Base-by-base conservation (phyloP, 1,139 yeast species). In the Meyerozyma guilliermondii region DNA sequence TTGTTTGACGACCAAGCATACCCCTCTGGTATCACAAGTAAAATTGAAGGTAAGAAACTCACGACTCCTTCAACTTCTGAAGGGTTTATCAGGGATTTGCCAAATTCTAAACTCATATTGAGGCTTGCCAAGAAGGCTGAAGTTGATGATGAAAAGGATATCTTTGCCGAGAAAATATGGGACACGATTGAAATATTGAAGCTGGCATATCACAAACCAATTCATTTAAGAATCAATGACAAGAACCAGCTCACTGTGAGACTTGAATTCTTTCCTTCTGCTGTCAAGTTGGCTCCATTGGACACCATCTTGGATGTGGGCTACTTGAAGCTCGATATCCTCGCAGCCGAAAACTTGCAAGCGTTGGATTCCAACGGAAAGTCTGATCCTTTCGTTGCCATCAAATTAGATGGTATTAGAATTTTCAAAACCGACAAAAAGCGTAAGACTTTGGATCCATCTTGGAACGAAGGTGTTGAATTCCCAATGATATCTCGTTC, bases 281-380 rank as follows among this genome's bases (percentile, higher is more conserved):
- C 76, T 0, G 70, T 70, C 35, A 68, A 73, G 45, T 62, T 83
- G 49, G 75, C 80, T 31, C 74, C 78, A 17, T 62, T 74, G 34
- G 92, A 84, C 54, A 74, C 85, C 7, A 73, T 83, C 45, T 60
- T 71, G 51, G 91, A 85, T 58, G 84, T 87, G 28, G 94, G 94
- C 52, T 52, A 66, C 13, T 59, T 84, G 42, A 68, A 71, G 42
- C 60, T 85, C 51, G 81, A 79, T 36, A 64, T 85, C 42, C 54
- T 81, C 35, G 70, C 76, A 39, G 92, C 81, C 17, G 69, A 69
- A 23, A 63, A 70, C 44, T 61, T 85, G 47, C 59, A 60, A 41
- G 62, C 88, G 13, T 83, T 78, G 39, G 94, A 85, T 57, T 65
- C 78, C 45, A 83, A 82, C 54, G 92, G 92, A 45, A 81, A 81